Percentiles rank a stretch among this genome's conserved stretches.
phyloP scores from a whole-genome alignment of 805 yeast genomes.

The Torulaspora gathmanii region DNA sequence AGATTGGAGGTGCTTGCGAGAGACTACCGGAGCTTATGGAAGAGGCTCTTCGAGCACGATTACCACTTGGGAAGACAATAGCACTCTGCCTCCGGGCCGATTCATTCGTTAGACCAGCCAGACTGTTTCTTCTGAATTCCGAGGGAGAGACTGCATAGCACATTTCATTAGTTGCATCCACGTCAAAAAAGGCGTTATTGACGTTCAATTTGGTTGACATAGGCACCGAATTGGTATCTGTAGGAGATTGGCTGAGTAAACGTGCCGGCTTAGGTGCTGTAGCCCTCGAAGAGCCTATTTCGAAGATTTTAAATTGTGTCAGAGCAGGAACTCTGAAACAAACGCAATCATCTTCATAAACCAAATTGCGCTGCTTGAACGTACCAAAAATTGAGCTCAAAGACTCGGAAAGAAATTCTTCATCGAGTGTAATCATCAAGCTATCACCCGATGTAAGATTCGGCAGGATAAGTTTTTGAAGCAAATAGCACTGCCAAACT shows the following conservation, averaged over 20 bases:
- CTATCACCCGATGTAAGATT: not conserved
- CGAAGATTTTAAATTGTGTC: conserved; percentile 9
- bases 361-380: conserved; percentile 6
- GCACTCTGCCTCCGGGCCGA: conserved; percentile 24
- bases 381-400: conserved; percentile 3
- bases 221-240: not conserved
- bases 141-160: conserved; percentile 24
- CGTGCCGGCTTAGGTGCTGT: not conserved
- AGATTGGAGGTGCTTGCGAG: conserved; percentile 3
- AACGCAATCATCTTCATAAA: conserved; percentile 10
- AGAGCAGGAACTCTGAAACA: conserved; percentile 13
- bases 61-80: conserved; percentile 7
- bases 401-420: conserved; percentile 11
- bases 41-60: conserved; percentile 15
- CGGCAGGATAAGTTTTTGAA: conserved; percentile 19
- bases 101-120: conserved; percentile 21
- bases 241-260: not conserved
- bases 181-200: conserved; percentile 9
- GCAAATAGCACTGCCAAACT: conserved; percentile 21
- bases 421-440: conserved; percentile 15
- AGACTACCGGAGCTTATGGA: conserved; percentile 8
- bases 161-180: conserved; percentile 7
- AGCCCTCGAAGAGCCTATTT: not conserved
- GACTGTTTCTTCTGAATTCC: conserved; percentile 23
- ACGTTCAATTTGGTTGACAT: not conserved